phyloP scores from a whole-genome alignment of 176 grass and related monocot species.

The Saccharum spontaneum region DNA sequence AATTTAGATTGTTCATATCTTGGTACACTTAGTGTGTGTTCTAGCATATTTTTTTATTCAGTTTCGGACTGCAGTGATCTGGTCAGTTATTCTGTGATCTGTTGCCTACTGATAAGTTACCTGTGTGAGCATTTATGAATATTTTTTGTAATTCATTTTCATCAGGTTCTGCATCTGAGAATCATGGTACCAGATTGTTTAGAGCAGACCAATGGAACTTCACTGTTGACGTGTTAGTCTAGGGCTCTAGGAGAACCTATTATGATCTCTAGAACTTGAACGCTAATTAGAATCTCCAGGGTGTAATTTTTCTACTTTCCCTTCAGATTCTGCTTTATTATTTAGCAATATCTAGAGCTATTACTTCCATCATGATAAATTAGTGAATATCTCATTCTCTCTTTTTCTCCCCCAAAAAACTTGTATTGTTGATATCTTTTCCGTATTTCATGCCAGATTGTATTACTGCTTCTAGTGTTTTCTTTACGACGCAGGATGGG shows the following conservation, averaged over 20 bases:
- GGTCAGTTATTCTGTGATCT: not conserved
- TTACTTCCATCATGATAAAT: not conserved
- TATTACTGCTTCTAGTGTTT: not conserved
- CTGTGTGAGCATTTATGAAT: not conserved
- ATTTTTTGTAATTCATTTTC: not conserved
- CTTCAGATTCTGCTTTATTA: not conserved
- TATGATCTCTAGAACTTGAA: not conserved
- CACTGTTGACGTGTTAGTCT: not conserved
- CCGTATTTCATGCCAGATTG: not conserved
- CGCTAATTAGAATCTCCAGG: not conserved
- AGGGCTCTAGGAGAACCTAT: not conserved
- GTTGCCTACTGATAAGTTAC: not conserved
- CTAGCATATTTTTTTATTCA: not conserved
- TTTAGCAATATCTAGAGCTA: not conserved
- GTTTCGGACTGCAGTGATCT: not conserved
- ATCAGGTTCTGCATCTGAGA: not conserved
- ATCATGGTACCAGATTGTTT: not conserved
- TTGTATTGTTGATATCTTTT: too few species aligned
- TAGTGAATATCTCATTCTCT: not conserved
- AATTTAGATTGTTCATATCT: not conserved
- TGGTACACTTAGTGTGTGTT: not conserved
- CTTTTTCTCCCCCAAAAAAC: not conserved
- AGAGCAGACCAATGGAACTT: not conserved
- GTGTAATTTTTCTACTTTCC: not conserved
- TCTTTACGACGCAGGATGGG: slow-evolving; percentile 26